A percentile compares a stretch with the other conserved stretches of the same genome.
Evolutionary conservation across 2,329 filamentous ascomycete genomes (phyloP).

Genomic region (Penicillium polonicum): DNA sequence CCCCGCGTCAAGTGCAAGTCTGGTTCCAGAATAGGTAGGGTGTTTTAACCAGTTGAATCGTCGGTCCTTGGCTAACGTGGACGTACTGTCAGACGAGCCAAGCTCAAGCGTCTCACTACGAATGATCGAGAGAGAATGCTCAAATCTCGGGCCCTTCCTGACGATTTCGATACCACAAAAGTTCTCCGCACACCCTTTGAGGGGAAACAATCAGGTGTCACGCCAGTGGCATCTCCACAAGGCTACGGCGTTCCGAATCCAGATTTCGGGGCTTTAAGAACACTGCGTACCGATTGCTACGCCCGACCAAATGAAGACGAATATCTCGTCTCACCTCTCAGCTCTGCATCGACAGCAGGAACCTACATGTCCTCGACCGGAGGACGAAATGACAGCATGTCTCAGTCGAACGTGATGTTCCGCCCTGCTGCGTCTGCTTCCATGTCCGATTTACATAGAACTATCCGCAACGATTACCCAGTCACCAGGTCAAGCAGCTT

Average conservation of each 20-base stretch:
- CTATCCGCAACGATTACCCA: constrained; percentile 28
- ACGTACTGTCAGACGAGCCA: constrained; percentile 51
- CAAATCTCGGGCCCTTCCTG: constrained; percentile 58
- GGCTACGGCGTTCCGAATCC: constrained; percentile 41
- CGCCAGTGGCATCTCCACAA: constrained; percentile 49
- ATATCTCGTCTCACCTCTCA: constrained; percentile 40
- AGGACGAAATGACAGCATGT: constrained; percentile 30
- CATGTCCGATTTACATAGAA: constrained; percentile 31
- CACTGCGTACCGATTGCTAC: constrained; percentile 36
- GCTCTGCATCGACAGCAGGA: constrained; percentile 36
- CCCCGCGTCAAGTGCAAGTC: constrained; percentile 89
- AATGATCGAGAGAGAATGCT: constrained; percentile 63
- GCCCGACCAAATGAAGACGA: constrained; percentile 39
- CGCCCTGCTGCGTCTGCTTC: constrained; percentile 26
- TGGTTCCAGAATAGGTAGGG: constrained; percentile 96
- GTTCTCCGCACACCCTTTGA: constrained; percentile 57
- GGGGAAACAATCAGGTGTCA: constrained; percentile 47
- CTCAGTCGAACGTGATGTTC: constrained; percentile 27
- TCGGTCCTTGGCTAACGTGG: neutral
- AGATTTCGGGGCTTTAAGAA: constrained; percentile 34
- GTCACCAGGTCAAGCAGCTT: constrained; percentile 38
- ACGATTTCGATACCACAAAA: constrained; percentile 60
- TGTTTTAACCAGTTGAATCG: neutral
- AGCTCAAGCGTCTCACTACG: constrained; percentile 60
- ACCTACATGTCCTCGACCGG: constrained; percentile 36